Conservation (phyloP, 257 asterid species). For the Thymus quinquecostatus region DNA sequence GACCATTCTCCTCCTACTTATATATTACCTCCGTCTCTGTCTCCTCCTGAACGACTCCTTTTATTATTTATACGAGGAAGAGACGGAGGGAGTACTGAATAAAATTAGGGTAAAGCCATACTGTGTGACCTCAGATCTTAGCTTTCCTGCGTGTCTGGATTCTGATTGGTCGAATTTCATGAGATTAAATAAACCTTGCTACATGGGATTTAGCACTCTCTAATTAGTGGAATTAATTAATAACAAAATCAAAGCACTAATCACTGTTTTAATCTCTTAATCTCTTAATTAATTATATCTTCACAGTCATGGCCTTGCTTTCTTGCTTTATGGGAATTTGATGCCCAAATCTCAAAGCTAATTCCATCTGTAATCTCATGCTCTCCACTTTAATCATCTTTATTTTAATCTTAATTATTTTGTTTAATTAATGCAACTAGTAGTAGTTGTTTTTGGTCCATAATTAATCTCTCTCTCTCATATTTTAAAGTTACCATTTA, state of each 20-base stretch:
- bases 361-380: constrained; percentile 28
- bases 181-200: constrained; percentile 7
- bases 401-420: neutral
- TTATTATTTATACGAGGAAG: no score
- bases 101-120: neutral
- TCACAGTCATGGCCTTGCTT: constrained; percentile 16
- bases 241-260: constrained; percentile 23
- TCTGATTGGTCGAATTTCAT: constrained; percentile 29
- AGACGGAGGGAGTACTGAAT: neutral
- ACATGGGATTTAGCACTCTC: constrained; percentile 29
- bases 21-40: no score
- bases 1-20: constrained; percentile 8
- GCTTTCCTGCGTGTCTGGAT: constrained; percentile 31
- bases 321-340: constrained; percentile 40
- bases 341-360: constrained; percentile 31
- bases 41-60: no score
- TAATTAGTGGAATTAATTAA: constrained; percentile 34
- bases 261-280: neutral
- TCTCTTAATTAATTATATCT: constrained; percentile 14
- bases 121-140: constrained; percentile 32
- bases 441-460: neutral
- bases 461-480: no score
- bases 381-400: constrained; percentile 31
- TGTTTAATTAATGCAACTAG: neutral
- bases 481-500: no score